Percentiles rank a stretch among this genome's conserved stretches.
phyloP scores from a whole-genome alignment of 768 basidiomycete species.

The Boletus bicolor region DNA sequence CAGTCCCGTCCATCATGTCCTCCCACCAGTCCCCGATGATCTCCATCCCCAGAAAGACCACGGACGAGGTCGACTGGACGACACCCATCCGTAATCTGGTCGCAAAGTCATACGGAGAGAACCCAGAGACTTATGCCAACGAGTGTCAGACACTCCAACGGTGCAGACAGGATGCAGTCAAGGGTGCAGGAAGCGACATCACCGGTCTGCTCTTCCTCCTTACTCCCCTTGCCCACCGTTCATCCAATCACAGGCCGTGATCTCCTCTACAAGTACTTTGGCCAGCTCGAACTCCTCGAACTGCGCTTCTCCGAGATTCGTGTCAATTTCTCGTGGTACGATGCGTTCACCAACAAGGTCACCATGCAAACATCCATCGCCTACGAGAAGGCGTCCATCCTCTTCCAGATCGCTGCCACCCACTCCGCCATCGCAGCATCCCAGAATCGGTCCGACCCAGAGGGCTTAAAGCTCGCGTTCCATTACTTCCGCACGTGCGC shows the following conservation, averaged over 20 bases:
- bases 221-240: not conserved
- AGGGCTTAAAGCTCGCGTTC: constrained; percentile 91
- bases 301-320: constrained; percentile 95
- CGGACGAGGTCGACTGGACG: constrained; percentile 96
- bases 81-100: constrained; percentile 82
- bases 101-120: constrained; percentile 90
- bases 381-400: constrained; percentile 95
- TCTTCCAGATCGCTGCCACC: constrained; percentile 93
- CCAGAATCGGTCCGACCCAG: constrained; percentile 83
- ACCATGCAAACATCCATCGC: constrained; percentile 96
- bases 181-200: constrained; percentile 92
- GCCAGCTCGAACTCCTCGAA: constrained; percentile 95
- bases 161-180: constrained; percentile 92
- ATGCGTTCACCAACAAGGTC: constrained; percentile 92
- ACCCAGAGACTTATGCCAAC: constrained; percentile 79
- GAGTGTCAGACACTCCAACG: constrained; percentile 86
- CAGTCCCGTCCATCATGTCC: constrained; percentile 47
- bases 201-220: constrained; percentile 57
- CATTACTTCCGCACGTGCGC: constrained; percentile 86
- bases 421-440: constrained; percentile 88
- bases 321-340: constrained; percentile 94
- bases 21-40: constrained; percentile 85
- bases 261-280: constrained; percentile 98
- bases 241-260: constrained; percentile 61
- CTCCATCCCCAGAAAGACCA: constrained; percentile 90